Evolutionary conservation across 129 eudicot genomes (phyloP).

Genomic region (Dittrichia graveolens): DNA sequence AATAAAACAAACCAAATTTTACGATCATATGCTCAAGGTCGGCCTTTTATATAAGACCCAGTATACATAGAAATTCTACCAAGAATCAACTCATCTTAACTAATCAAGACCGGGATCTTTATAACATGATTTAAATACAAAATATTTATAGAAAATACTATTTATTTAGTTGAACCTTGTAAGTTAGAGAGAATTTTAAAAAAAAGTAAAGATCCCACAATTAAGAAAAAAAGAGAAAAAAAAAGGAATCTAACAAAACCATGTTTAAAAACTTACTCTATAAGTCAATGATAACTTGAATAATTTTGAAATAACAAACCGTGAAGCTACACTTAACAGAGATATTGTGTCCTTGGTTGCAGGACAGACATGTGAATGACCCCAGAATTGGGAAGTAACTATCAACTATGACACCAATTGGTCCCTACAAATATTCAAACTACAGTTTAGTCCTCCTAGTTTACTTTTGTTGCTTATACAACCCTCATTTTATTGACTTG

Average conservation of each 20-base stretch:
- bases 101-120: no score
- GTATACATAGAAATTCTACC: no score
- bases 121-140: no score
- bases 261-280: not conserved
- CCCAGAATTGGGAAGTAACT: slow-evolving; percentile 33
- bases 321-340: slow-evolving; percentile 22
- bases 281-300: slow-evolving; percentile 24
- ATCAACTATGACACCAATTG: slow-evolving; percentile 29
- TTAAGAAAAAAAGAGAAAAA: not conserved
- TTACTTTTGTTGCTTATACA: not conserved
- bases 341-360: slow-evolving; percentile 38
- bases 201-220: not conserved
- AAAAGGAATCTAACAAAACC: not conserved
- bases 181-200: not conserved
- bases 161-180: no score
- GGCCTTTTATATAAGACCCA: no score
- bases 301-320: slow-evolving; percentile 7
- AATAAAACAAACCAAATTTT: no score
- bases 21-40: no score
- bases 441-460: slow-evolving; percentile 5
- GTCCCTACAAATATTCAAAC: slow-evolving; percentile 23
- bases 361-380: slow-evolving; percentile 32
- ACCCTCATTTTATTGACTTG: slow-evolving; percentile 5
- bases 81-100: no score
- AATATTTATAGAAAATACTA: no score